phyloP scores from a whole-genome alignment of 768 basidiomycete genomes.

The Leccinum aurantiacum region DNA sequence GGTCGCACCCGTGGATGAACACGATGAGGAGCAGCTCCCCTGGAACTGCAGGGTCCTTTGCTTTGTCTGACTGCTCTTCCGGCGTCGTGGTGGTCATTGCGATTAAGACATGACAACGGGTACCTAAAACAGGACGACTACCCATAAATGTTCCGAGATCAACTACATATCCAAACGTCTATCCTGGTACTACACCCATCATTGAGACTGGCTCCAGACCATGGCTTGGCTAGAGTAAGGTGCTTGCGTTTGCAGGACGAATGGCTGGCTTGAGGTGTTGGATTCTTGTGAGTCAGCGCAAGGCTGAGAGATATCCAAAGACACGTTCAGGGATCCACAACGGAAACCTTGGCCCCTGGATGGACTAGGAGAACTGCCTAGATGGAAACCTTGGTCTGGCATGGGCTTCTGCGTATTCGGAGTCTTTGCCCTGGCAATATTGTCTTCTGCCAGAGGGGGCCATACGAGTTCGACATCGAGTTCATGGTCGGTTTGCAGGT shows the following conservation, averaged over 20 bases:
- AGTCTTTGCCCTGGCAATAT: neutral
- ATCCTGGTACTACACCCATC: neutral
- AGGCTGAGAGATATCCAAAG: conserved; percentile 2
- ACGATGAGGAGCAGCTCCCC: conserved; percentile 60
- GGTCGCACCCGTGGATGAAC: conserved; percentile 75
- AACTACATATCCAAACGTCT: neutral
- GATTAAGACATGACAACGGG: neutral
- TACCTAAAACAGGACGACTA: conserved; percentile 15
- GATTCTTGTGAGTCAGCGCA: conserved; percentile 14
- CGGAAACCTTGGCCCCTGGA: conserved; percentile 18
- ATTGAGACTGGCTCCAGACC: conserved; percentile 33
- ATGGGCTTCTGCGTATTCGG: neutral
- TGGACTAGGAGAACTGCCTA: conserved; percentile 4
- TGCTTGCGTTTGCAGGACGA: conserved; percentile 50
- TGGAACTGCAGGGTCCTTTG: conserved; percentile 13
- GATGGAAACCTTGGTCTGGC: neutral
- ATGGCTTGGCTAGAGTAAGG: conserved; percentile 49
- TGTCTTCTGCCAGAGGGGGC: conserved; percentile 24
- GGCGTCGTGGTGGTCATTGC: conserved; percentile 12
- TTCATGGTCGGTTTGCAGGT: conserved; percentile 8
- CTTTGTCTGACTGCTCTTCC: conserved; percentile 10
- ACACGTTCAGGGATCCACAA: conserved; percentile 25
- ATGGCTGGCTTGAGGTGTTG: conserved; percentile 32
- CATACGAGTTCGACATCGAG: conserved; percentile 25
- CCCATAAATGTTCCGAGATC: neutral